Conservation (phyloP, 805 yeast species). For the Wickerhamomyces pijperi region DNA sequence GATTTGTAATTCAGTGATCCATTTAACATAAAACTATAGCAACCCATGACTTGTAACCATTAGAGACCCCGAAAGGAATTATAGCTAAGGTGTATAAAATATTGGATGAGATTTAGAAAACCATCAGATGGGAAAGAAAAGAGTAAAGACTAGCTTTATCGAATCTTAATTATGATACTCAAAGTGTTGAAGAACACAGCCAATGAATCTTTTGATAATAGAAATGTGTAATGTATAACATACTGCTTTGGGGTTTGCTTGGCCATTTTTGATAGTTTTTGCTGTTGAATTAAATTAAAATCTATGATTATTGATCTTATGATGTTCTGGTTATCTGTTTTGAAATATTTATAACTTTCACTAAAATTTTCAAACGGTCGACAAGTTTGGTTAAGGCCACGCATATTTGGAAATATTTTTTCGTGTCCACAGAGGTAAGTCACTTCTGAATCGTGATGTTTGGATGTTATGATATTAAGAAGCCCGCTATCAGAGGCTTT, state of each 20-base stretch:
- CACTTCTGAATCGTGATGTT: too few species aligned
- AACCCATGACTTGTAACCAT: slow-evolving; percentile 19
- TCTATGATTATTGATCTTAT: too few species aligned
- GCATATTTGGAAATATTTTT: too few species aligned
- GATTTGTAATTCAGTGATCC: too few species aligned
- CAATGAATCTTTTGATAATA: neutral
- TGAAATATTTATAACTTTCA: neutral
- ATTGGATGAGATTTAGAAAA: neutral
- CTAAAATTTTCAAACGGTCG: neutral
- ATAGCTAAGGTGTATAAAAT: slow-evolving; percentile 1
- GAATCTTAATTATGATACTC: slow-evolving; percentile 11
- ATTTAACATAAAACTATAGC: slow-evolving; percentile 3
- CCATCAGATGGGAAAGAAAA: slow-evolving; percentile 1
- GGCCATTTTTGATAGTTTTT: slow-evolving; percentile 13
- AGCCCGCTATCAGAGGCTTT: too few species aligned
- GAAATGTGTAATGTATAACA: slow-evolving; percentile 4
- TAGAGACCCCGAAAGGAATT: slow-evolving; percentile 1
- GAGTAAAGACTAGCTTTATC: slow-evolving; percentile 10
- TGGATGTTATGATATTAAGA: too few species aligned
- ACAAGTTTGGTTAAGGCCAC: too few species aligned
- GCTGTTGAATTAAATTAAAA: neutral
- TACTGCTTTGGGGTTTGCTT: slow-evolving; percentile 22
- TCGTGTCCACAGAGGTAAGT: too few species aligned
- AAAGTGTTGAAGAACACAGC: slow-evolving; percentile 3
- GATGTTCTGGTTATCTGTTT: neutral